Conservation (phyloP, 2,329 filamentous ascomycete species). For the Trichoderma harzianum region DNA sequence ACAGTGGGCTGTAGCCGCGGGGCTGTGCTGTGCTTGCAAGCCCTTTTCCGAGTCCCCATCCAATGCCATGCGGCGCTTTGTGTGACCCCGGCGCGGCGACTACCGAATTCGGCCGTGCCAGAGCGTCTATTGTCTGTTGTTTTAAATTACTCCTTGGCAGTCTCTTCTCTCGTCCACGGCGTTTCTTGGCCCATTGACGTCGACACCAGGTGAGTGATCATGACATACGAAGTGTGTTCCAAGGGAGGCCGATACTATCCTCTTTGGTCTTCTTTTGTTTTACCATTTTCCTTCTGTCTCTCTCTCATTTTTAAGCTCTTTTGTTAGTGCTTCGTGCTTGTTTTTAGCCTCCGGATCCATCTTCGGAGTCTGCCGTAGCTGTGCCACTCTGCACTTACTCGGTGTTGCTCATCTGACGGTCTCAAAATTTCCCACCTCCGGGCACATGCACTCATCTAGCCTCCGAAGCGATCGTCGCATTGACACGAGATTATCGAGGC, state of each 20-base stretch:
- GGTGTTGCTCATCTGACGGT: not conserved
- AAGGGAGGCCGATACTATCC: not conserved
- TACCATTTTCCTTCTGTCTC: not conserved
- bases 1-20: not conserved
- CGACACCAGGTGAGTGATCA: not conserved
- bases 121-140: not conserved
- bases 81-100: constrained; percentile 4
- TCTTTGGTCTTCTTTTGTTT: not conserved
- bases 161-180: not conserved
- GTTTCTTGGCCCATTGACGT: not conserved
- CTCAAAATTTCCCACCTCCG: not conserved
- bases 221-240: not conserved
- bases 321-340: not conserved
- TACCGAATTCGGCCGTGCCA: not conserved
- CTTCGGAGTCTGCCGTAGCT: not conserved
- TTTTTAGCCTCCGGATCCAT: not conserved
- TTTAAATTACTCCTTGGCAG: not conserved
- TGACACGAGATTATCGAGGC: constrained; percentile 2
- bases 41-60: not conserved
- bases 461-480: not conserved
- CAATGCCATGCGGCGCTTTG: not conserved
- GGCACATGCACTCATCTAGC: not conserved
- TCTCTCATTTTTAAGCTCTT: not conserved
- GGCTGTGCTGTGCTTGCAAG: not conserved
- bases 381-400: not conserved